Evolutionary conservation across 371 early-diverging fungal genomes (phyloP).

Genomic region (Zopfochytrium polystomum): DNA sequence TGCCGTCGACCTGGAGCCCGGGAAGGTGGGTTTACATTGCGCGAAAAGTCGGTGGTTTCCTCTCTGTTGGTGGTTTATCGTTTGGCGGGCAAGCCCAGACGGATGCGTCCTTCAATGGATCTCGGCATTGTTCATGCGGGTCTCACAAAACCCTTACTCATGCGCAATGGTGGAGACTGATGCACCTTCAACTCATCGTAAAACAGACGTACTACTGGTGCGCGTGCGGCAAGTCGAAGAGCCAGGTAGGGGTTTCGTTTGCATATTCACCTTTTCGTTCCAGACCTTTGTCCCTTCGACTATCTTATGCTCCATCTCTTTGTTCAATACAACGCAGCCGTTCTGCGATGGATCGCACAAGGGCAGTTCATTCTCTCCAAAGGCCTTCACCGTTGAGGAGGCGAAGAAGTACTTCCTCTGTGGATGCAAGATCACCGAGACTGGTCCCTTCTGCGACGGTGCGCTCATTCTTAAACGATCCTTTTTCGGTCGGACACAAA

Average conservation of each 20-base stretch:
- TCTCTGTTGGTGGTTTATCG: no score
- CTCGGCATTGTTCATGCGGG: no score
- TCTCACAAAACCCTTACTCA: background rate
- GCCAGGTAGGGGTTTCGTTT: no score
- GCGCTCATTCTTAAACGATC: no score
- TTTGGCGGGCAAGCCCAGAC: no score
- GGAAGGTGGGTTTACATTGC: slow-evolving; percentile 11
- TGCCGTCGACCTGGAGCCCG: slow-evolving; percentile 25
- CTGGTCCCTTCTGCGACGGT: slow-evolving; percentile 38
- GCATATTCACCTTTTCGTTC: no score
- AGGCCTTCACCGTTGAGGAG: slow-evolving; percentile 34
- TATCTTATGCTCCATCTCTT: no score
- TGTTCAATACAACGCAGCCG: no score
- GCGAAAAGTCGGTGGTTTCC: background rate
- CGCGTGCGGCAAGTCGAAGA: slow-evolving; percentile 23
- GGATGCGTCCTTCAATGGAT: no score
- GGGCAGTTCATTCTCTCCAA: slow-evolving; percentile 23
- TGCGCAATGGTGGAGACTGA: background rate
- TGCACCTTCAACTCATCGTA: no score
- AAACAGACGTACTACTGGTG: slow-evolving; percentile 26
- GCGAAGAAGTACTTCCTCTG: slow-evolving; percentile 29
- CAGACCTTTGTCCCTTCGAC: no score
- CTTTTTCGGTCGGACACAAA: no score
- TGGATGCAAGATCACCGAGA: slow-evolving; percentile 9
- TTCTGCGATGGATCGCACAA: slow-evolving; percentile 38